Base-by-base conservation (phyloP, 805 yeast species). In the Candida adriatica region DNA sequence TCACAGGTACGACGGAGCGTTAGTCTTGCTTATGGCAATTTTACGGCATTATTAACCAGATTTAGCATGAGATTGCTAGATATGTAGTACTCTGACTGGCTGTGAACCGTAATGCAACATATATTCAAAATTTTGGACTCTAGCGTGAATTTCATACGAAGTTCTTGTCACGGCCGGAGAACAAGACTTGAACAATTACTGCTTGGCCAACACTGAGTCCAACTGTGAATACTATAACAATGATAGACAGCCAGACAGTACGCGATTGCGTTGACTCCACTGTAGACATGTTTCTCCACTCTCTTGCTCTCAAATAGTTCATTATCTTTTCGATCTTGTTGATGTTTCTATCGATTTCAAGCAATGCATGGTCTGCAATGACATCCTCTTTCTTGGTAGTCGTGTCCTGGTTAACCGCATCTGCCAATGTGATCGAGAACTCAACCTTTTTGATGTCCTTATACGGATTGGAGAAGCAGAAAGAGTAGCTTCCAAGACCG, bases 231-330 rank as follows among this genome's bases (percentile, higher is more conserved):
- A 73, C 54, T 42, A 84, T 81, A 53, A 80, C 87, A 37, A 75
- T 59, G 33, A 83, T 60, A 27, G 88, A 76, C 51, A 83, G 73
- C 72, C 79, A 84, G 53, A 81, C 79, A 38, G 85, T 70, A 53
- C 94, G 75, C 13, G 78, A 63, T 50, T 79, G 84, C 19, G 95
- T 85, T 30, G 85, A 74, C 56, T 68, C 68, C 41, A 85, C 95
- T 26, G 95, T 85, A 30, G 90, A 82, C 73, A 87, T 92, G 63
- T 92, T 92, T 68, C 99, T 79, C 74, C 85, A 82, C 66, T 88
- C 95, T 66, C 99, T 82, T 13, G 96, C 87, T 67, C 87, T 86
- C 64, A 90, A 77, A 59, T 92, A 86, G 51, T 81, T 85, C 59
- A 90, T 64, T 60, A 74, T 62, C 52, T 69, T 71, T 43, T 63